Evolutionary conservation across 2,329 filamentous ascomycete species (phyloP).

Genomic region (Colletotrichum ledebouriae): DNA sequence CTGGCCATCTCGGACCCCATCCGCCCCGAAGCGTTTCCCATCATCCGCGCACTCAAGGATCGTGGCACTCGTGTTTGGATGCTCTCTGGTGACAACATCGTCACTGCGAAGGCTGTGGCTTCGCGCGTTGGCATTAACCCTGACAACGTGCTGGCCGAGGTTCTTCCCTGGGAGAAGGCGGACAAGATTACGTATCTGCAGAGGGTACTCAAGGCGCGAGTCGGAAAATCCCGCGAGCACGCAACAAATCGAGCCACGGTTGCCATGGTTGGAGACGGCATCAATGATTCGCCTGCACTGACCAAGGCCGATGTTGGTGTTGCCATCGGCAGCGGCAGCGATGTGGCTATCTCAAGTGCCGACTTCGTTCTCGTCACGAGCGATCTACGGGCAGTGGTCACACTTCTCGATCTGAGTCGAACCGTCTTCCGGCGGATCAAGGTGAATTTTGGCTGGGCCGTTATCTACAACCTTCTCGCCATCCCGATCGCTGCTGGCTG

Average conservation of each 20-base stretch:
- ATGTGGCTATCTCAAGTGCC: slow-evolving; percentile 85
- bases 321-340: slow-evolving; percentile 85
- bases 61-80: slow-evolving; percentile 85
- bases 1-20: slow-evolving; percentile 87
- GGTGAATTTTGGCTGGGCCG: slow-evolving; percentile 89
- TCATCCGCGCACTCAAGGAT: slow-evolving; percentile 74
- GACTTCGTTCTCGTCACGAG: slow-evolving; percentile 86
- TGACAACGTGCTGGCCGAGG: slow-evolving; percentile 85
- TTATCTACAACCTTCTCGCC: slow-evolving; percentile 83
- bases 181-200: slow-evolving; percentile 77
- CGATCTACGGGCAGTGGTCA: slow-evolving; percentile 77
- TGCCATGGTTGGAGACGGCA: slow-evolving; percentile 90
- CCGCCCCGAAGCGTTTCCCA: slow-evolving; percentile 76
- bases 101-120: slow-evolving; percentile 86
- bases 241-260: slow-evolving; percentile 64
- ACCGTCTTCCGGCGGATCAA: slow-evolving; percentile 83
- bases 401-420: slow-evolving; percentile 78
- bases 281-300: slow-evolving; percentile 89
- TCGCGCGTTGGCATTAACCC: slow-evolving; percentile 79
- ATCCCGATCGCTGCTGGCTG: slow-evolving; percentile 86
- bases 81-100: slow-evolving; percentile 91
- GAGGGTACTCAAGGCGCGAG: slow-evolving; percentile 58
- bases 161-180: slow-evolving; percentile 86
- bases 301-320: slow-evolving; percentile 86
- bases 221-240: slow-evolving; percentile 44